Conservation (phyloP, 495 filamentous ascomycete genomes). For the Penicillium cosmopolitanum region DNA sequence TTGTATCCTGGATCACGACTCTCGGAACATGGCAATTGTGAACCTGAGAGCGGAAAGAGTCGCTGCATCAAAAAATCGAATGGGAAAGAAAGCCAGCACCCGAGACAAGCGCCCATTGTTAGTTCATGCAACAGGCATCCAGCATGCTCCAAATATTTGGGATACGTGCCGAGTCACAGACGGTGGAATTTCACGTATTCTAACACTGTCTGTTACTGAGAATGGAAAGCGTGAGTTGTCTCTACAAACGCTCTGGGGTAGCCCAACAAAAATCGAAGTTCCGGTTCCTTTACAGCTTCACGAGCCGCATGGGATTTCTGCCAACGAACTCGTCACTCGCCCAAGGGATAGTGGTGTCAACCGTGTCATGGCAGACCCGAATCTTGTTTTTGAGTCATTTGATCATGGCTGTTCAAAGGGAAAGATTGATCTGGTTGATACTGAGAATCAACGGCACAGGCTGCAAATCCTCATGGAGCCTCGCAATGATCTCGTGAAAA, state of each 20-base stretch:
- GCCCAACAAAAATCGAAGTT: constrained; percentile 58
- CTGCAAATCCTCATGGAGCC: constrained; percentile 69
- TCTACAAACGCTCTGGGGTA: constrained; percentile 76
- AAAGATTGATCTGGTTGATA: constrained; percentile 66
- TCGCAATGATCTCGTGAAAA: constrained; percentile 59
- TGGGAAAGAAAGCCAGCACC: constrained; percentile 32
- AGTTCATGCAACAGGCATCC: constrained; percentile 46
- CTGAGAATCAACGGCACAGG: constrained; percentile 62
- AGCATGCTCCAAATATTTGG: constrained; percentile 57
- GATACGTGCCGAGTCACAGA: constrained; percentile 78
- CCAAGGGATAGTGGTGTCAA: constrained; percentile 57
- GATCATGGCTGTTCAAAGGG: constrained; percentile 54
- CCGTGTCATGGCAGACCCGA: constrained; percentile 54
- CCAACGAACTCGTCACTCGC: constrained; percentile 32
- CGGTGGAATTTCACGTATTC: constrained; percentile 65
- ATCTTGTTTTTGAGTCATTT: constrained; percentile 44
- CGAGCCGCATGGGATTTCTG: constrained; percentile 45
- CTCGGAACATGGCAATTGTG: constrained; percentile 68
- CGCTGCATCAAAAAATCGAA: constrained; percentile 34
- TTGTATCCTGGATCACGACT: constrained; percentile 68
- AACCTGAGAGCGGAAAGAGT: constrained; percentile 55
- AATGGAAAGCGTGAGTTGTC: constrained; percentile 65
- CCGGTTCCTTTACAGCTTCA: constrained; percentile 52
- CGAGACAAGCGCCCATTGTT: constrained; percentile 37
- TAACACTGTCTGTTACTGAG: constrained; percentile 69